A percentile compares a stretch with the other conserved stretches of the same genome.
These are phyloP conservation scores for Fraxinus dipetala DNA, from an alignment of 305 asterid species.

Conservation along the genomic window DNA sequence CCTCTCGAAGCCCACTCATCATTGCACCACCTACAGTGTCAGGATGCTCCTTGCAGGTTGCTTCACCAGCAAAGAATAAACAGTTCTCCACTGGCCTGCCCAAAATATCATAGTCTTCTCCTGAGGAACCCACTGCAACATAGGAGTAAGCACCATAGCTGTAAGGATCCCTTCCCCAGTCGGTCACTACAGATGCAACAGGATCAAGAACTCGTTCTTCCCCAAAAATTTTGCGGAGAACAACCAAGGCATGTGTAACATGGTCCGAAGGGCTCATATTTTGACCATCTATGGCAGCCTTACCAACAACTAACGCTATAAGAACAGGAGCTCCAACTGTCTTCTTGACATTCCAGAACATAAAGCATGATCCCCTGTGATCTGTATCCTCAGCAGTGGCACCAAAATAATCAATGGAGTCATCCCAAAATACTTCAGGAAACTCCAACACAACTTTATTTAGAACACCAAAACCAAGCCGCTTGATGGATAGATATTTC, in stretches of 20 bases:
- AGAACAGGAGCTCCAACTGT: conserved; percentile 99
- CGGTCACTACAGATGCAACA: conserved; percentile 88
- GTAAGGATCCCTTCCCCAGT: conserved; percentile 98
- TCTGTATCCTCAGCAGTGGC: conserved; percentile 88
- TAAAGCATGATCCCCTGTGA: conserved; percentile 90
- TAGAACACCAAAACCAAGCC: conserved; percentile 95
- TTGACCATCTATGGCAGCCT: conserved; percentile 91
- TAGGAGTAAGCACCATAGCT: conserved; percentile 97
- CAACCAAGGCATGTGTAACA: conserved; percentile 74
- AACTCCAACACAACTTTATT: conserved; percentile 95
- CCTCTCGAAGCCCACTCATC: conserved; percentile 98
- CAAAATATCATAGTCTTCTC: conserved; percentile 92
- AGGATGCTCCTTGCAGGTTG: conserved; percentile 99
- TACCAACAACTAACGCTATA: conserved; percentile 92
- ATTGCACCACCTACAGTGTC: conserved; percentile 99
- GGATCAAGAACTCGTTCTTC: conserved; percentile 85
- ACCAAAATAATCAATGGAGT: conserved; percentile 89
- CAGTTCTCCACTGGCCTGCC: conserved; percentile 92
- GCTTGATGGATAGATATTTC: conserved; percentile 71
- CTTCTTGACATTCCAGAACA: conserved; percentile 99
- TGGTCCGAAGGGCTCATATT: conserved; percentile 60
- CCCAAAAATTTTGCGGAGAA: conserved; percentile 93
- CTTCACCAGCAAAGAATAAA: conserved; percentile 99
- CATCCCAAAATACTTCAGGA: conserved; percentile 95
- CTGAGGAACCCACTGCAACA: conserved; percentile 98